These are phyloP conservation scores for Solanum tarapatanum DNA, from an alignment of 257 asterid species.

Conservation along the genomic window DNA sequence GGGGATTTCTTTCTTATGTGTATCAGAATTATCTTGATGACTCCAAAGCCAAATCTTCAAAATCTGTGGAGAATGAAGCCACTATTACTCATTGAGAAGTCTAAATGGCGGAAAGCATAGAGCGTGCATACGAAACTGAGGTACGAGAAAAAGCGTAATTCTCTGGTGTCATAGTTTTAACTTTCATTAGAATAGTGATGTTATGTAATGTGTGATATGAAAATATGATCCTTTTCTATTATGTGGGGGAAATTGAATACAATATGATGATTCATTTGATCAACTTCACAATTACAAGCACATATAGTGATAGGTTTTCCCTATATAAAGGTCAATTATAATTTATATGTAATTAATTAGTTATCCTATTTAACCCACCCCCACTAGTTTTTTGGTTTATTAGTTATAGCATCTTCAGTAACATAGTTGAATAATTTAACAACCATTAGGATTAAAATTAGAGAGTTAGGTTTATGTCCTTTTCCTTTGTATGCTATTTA, in stretches of 20 bases:
- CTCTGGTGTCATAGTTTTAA: not conserved
- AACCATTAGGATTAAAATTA: not conserved
- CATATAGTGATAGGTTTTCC: not conserved
- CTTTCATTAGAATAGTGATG: not conserved
- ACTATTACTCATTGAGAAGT: not conserved
- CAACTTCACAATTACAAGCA: not conserved
- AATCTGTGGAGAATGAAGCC: not conserved
- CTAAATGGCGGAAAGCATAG: not conserved
- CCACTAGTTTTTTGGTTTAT: not conserved
- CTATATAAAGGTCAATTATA: not conserved
- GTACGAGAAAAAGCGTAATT: not conserved
- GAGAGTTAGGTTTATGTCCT: not conserved
- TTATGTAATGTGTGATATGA: not conserved
- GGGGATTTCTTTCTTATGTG: slow-evolving; percentile 28
- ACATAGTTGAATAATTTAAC: not conserved
- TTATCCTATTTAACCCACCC: not conserved
- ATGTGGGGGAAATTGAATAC: not conserved
- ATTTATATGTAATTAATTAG: not conserved
- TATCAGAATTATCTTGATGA: slow-evolving; percentile 36
- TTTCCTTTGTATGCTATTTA: not conserved
- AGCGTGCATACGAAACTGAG: not conserved
- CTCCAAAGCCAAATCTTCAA: slow-evolving; percentile 1
- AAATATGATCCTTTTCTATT: not conserved
- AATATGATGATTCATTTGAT: not conserved
- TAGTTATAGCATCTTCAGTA: not conserved